phyloP scores from a whole-genome alignment of 2,329 filamentous ascomycete species.

The Alternaria triticina region DNA sequence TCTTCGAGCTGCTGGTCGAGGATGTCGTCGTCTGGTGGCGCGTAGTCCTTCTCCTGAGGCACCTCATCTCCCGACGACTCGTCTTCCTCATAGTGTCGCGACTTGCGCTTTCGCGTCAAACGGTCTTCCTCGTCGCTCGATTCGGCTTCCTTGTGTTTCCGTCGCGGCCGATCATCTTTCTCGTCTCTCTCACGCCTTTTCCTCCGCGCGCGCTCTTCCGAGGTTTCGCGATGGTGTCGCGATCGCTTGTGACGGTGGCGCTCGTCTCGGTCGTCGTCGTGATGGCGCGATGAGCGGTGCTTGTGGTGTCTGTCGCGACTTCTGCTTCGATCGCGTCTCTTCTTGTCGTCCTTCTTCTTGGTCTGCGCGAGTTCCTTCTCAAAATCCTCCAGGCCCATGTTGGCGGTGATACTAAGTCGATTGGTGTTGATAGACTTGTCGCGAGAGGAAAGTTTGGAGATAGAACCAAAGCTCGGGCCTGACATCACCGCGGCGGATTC shows the following conservation, averaged over 20 bases:
- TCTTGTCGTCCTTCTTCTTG: constrained; percentile 61
- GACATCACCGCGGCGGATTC: constrained; percentile 31
- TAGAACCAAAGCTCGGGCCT: constrained; percentile 24
- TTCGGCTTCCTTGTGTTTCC: constrained; percentile 38
- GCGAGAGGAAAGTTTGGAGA: constrained; percentile 18
- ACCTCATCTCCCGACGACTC: constrained; percentile 36
- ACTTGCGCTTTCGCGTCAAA: constrained; percentile 41
- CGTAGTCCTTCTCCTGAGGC: constrained; percentile 54
- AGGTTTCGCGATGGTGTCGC: constrained; percentile 57
- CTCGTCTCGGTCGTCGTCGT: constrained; percentile 54
- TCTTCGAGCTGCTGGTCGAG: constrained; percentile 52
- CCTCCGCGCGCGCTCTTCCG: constrained; percentile 50
- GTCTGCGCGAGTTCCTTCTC: constrained; percentile 76
- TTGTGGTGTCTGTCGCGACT: constrained; percentile 45
- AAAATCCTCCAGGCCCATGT: constrained; percentile 73
- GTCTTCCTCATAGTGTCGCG: constrained; percentile 42
- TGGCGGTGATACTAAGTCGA: constrained; percentile 9
- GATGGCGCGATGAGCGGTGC: constrained; percentile 54
- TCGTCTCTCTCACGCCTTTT: constrained; percentile 53
- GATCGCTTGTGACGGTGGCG: constrained; percentile 70
- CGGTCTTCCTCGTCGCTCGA: constrained; percentile 46
- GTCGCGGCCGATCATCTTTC: constrained; percentile 40
- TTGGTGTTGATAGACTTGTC: background rate
- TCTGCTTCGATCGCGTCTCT: constrained; percentile 55
- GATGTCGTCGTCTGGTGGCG: constrained; percentile 51